These are phyloP conservation scores for Vaccinium darrowii DNA, from an alignment of 148 eudicot species.

Conservation along the genomic window DNA sequence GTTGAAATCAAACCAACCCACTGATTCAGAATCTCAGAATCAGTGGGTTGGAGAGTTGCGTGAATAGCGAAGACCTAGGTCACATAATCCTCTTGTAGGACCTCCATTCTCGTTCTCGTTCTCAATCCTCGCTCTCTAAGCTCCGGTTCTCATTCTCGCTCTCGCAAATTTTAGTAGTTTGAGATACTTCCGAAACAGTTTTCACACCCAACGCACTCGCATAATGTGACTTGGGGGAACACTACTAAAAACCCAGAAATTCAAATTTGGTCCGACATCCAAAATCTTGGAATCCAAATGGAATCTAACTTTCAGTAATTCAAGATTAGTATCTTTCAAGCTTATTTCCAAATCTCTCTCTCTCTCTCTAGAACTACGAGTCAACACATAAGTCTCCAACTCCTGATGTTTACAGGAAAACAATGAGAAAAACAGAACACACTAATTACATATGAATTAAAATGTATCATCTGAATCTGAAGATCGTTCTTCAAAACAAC, in stretches of 20 bases:
- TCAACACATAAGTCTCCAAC: background rate
- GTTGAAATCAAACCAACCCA: background rate
- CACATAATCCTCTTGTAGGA: background rate
- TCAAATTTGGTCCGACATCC: background rate
- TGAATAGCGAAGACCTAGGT: background rate
- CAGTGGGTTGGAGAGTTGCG: background rate
- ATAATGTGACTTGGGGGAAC: background rate
- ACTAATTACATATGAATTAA: background rate
- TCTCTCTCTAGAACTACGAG: background rate
- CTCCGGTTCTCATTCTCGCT: background rate
- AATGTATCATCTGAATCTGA: background rate
- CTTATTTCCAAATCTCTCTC: background rate
- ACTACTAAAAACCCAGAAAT: background rate
- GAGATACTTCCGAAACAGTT: background rate
- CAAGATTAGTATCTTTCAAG: background rate
- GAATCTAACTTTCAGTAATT: background rate
- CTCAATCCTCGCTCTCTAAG: background rate
- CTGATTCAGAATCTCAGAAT: background rate
- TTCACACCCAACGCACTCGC: background rate
- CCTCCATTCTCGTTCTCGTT: background rate
- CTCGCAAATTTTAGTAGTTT: background rate
- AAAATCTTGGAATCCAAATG: background rate
- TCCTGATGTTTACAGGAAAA: too few relatives aligned
- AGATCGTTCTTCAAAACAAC: background rate
- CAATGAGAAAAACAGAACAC: background rate